Conservation (phyloP, 345 rosid species). For the Eucalyptus brandiana region DNA sequence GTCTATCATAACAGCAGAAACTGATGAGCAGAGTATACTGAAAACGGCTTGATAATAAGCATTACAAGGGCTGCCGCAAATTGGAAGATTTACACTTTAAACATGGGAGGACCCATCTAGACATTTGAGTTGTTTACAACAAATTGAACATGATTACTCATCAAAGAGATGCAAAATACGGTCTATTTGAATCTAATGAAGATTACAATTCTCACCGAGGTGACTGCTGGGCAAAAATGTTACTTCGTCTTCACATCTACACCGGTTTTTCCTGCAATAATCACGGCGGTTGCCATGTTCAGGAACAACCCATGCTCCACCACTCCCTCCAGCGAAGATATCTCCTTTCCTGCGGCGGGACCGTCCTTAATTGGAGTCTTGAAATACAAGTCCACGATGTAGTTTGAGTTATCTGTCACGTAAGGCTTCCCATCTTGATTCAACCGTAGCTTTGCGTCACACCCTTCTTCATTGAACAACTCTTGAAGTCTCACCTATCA, state of each 20-base stretch:
- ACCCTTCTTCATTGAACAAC: conserved; percentile 62
- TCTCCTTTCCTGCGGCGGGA: conserved; percentile 69
- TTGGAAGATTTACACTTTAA: not conserved
- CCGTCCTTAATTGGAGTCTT: conserved; percentile 65
- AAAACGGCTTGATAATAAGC: not conserved
- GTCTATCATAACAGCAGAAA: not conserved
- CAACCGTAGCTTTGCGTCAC: conserved; percentile 64
- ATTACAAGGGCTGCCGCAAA: not conserved
- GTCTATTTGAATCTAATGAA: not conserved
- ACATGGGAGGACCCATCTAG: not conserved
- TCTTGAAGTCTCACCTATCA: conserved; percentile 33
- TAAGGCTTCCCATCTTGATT: conserved; percentile 55
- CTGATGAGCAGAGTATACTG: not conserved
- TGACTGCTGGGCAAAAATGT: not conserved
- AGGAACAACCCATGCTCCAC: conserved; percentile 93
- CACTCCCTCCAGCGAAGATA: conserved; percentile 67
- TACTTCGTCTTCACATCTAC: conserved; percentile 74
- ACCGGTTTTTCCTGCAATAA: conserved; percentile 77
- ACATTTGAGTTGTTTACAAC: not conserved
- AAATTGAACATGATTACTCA: not conserved
- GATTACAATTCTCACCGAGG: not conserved
- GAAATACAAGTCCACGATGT: conserved; percentile 85
- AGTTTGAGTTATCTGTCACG: conserved; percentile 81
- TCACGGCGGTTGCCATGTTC: conserved; percentile 89
- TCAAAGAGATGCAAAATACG: not conserved